Evolutionary conservation across 768 basidiomycete species (phyloP), one percentile per base, ranked within the genome.

Genomic region (Neoboletus subvelutipes): DNA sequence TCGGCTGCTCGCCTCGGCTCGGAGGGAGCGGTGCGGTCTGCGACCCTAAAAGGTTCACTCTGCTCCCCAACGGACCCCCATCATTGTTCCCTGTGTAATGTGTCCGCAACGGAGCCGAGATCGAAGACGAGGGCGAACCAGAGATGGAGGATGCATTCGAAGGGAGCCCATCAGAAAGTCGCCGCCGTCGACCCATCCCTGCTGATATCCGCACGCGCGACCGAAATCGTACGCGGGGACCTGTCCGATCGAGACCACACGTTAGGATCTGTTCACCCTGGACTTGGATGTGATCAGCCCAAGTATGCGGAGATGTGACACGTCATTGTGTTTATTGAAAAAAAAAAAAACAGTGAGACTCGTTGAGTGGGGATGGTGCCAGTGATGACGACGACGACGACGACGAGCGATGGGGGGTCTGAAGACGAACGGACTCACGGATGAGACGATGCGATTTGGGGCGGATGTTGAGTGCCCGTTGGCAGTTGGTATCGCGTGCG

Each of bases 191-290:
- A 45, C 79, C 79, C 34, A 89, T 65, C 20, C 89, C 89, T 17
- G 86, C 87, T 4, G 87, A 82, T 59, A 91, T 91, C 62, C 90
- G 85, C 33, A 91, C 89, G 41, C 89, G 82, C 52, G 88, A 85
- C 55, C 83, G 81, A 69, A 91, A 91, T 52, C 81, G 86, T 3
- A 90, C 85, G 33, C 73, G 76, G 6, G 60, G 65, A 42, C 52
- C 22, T 18, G 62, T 40, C 15, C 47, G 64, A 50, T 61, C 64
- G 20, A 56, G 50, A 22, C 29, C 42, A n/a, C n/a, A n/a, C 29
- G 52, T 20, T n/a, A 26, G 26, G 28, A 48, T 41, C 37, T 57
- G 20, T 26, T 67, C 68, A n/a, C 50, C 55, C 62, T 66, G 41
- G 2, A 39, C 50, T 51, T 45, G 54, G 45, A 47, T 28, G 52